A percentile compares a stretch with the other conserved stretches of the same genome.
These are phyloP conservation scores for Gossypium thurberi DNA, from an alignment of 345 rosid species.

Conservation along the genomic window DNA sequence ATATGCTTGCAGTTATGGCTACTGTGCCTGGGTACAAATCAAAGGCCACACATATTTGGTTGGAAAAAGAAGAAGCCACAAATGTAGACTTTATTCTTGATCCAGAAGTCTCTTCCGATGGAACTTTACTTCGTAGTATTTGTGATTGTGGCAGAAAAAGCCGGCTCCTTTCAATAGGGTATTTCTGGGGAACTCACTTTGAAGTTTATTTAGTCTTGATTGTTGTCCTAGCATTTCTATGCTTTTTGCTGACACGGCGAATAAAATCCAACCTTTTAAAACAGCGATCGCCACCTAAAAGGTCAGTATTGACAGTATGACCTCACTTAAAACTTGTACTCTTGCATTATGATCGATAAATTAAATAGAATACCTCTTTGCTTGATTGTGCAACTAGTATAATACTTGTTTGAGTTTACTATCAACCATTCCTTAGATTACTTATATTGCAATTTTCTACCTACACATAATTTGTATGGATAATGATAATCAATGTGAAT, in stretches of 20 bases:
- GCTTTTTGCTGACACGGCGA: slow-evolving; percentile 47
- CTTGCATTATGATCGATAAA: not conserved
- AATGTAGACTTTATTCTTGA: slow-evolving; percentile 72
- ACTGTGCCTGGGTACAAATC: slow-evolving; percentile 64
- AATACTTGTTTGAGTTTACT: not conserved
- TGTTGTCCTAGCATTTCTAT: slow-evolving; percentile 42
- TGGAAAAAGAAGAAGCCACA: slow-evolving; percentile 50
- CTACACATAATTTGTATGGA: not conserved
- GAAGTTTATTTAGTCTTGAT: slow-evolving; percentile 42
- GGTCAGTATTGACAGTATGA: not conserved
- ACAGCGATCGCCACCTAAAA: slow-evolving; percentile 34
- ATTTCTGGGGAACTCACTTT: slow-evolving; percentile 35
- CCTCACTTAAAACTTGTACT: not conserved
- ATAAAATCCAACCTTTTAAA: slow-evolving; percentile 39
- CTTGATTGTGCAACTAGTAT: not conserved
- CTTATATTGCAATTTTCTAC: not conserved
- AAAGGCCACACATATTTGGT: slow-evolving; percentile 52
- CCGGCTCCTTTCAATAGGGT: slow-evolving; percentile 23
- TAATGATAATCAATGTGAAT: not conserved
- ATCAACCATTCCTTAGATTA: not conserved
- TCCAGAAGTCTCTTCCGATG: slow-evolving; percentile 38
- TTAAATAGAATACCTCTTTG: not conserved
- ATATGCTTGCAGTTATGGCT: slow-evolving; percentile 49
- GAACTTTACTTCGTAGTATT: slow-evolving; percentile 24
- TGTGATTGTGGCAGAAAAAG: slow-evolving; percentile 35